Evolutionary conservation across 306 rosid genomes (phyloP).

Genomic region (Cicer judaicum): DNA sequence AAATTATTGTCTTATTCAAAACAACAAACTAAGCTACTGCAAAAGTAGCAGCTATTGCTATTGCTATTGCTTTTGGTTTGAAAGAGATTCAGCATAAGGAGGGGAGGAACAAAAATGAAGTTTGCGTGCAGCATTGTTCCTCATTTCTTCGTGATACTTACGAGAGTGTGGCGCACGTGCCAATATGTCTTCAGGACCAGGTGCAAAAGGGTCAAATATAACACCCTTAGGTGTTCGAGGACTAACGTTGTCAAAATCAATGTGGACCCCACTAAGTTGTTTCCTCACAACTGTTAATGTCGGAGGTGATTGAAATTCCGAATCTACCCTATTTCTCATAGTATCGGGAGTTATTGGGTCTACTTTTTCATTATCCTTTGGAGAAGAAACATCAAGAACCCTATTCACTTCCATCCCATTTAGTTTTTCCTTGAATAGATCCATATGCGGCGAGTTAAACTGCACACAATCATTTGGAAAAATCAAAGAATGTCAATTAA

Average conservation of each 20-base stretch:
- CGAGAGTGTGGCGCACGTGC: background rate
- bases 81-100: background rate
- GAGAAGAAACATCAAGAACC: background rate
- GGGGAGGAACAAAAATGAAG: background rate
- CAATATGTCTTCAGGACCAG: background rate
- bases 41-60: background rate
- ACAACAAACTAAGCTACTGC: background rate
- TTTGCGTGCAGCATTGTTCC: background rate
- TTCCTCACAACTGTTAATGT: background rate
- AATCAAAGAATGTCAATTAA: no score
- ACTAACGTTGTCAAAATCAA: background rate
- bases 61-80: background rate
- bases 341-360: background rate
- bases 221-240: background rate
- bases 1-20: background rate
- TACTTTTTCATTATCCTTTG: background rate
- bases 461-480: background rate
- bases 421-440: background rate
- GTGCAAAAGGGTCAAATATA: conserved; percentile 23
- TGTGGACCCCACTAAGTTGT: background rate
- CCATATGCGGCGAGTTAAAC: background rate
- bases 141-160: background rate
- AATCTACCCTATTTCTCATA: background rate
- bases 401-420: background rate
- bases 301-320: background rate